phyloP scores from a whole-genome alignment of 495 filamentous ascomycete species.

The Annulohypoxylon maeteangense region DNA sequence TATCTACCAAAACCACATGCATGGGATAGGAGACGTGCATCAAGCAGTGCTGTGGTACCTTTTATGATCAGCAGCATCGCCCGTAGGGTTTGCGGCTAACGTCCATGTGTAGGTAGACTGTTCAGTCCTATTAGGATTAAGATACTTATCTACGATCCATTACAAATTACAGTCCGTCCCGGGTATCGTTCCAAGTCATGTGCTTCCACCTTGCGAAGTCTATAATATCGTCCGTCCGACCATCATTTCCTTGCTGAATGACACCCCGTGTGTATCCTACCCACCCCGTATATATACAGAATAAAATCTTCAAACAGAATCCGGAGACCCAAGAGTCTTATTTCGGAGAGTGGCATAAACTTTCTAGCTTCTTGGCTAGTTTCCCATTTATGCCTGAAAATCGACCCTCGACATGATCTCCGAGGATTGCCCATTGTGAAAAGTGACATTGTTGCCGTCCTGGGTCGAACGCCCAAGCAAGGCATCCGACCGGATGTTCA shows the following conservation, averaged over 20 bases:
- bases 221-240: constrained; percentile 27
- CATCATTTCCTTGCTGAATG: constrained; percentile 13
- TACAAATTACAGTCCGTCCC: constrained; percentile 41
- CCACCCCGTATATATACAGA: constrained; percentile 31
- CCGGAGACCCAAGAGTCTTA: not conserved
- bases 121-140: constrained; percentile 31
- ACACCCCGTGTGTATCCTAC: constrained; percentile 24
- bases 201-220: constrained; percentile 22
- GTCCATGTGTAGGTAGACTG: not conserved
- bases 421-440: constrained; percentile 59
- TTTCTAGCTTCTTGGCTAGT: constrained; percentile 37
- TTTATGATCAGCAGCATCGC: not conserved
- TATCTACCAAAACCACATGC: not conserved
- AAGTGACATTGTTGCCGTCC: constrained; percentile 45
- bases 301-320: constrained; percentile 14
- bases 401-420: constrained; percentile 46
- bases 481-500: constrained; percentile 40
- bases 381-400: constrained; percentile 50
- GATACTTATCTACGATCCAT: constrained; percentile 25
- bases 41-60: not conserved
- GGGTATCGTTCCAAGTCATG: constrained; percentile 45
- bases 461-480: constrained; percentile 59
- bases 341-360: constrained; percentile 35
- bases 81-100: not conserved
- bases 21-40: constrained; percentile 10